These are phyloP conservation scores for Ogataea siamensis DNA, from an alignment of 805 yeast species.

Conservation along the genomic window DNA sequence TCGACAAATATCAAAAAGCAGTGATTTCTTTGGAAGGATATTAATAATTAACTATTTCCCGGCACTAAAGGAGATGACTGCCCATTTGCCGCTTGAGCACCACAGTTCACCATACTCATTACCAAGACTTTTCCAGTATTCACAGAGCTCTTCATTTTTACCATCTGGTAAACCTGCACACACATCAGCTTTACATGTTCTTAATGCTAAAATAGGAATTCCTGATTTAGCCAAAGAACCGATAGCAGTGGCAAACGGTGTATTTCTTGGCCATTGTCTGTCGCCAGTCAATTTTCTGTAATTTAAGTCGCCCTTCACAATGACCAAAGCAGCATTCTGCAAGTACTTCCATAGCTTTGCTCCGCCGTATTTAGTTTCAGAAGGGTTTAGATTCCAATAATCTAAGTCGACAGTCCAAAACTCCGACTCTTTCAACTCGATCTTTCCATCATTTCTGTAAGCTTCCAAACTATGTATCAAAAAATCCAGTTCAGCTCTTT, in stretches of 20 bases:
- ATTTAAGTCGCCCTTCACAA: constrained; percentile 94
- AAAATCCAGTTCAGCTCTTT: constrained; percentile 45
- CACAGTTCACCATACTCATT: constrained; percentile 72
- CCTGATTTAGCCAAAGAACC: constrained; percentile 63
- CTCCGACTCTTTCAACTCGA: constrained; percentile 55
- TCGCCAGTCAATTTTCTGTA: constrained; percentile 94
- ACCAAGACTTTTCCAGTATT: constrained; percentile 53
- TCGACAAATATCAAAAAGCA: constrained; percentile 9
- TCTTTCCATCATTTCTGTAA: constrained; percentile 45
- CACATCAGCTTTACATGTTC: constrained; percentile 97
- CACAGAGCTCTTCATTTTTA: constrained; percentile 61
- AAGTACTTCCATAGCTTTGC: constrained; percentile 60
- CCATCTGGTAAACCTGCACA: constrained; percentile 81
- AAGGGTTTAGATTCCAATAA: constrained; percentile 64
- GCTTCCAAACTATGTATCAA: constrained; percentile 45
- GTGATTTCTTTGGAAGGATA: no score
- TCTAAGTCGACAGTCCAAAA: constrained; percentile 87
- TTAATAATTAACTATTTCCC: constrained; percentile 39
- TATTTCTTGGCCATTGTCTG: constrained; percentile 79
- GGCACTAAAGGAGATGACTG: constrained; percentile 67
- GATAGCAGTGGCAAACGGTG: constrained; percentile 69
- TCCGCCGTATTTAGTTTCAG: constrained; percentile 56
- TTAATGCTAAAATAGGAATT: constrained; percentile 66
- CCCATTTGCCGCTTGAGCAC: constrained; percentile 91
- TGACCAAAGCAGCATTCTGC: constrained; percentile 61